Conservation (phyloP, 140 eudicot species). For the Senecio squalidus region DNA sequence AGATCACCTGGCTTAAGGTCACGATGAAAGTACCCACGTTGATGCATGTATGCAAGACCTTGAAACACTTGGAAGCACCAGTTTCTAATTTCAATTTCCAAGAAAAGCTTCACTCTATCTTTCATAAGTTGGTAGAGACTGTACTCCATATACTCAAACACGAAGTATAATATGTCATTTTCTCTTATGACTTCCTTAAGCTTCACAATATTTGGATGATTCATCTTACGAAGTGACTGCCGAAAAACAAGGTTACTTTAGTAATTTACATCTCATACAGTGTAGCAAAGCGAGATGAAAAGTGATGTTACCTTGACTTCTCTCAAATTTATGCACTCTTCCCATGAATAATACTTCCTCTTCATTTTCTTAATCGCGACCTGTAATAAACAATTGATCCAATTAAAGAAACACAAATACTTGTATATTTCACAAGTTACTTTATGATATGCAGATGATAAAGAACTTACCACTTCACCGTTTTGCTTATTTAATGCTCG, state of each 20-base stretch:
- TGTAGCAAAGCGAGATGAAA: neutral
- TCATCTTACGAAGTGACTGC: slow-evolving; percentile 96
- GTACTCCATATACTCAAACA: slow-evolving; percentile 98
- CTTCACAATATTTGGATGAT: slow-evolving; percentile 93
- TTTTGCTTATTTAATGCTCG: slow-evolving; percentile 81
- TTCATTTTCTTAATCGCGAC: slow-evolving; percentile 97
- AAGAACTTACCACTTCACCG: slow-evolving; percentile 79
- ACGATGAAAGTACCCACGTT: slow-evolving; percentile 94
- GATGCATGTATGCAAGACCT: slow-evolving; percentile 96
- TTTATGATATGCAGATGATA: neutral
- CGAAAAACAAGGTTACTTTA: slow-evolving; percentile 14
- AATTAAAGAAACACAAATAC: neutral
- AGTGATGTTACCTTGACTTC: slow-evolving; percentile 80
- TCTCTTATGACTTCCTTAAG: slow-evolving; percentile 97
- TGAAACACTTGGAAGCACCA: slow-evolving; percentile 99
- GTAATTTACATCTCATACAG: neutral
- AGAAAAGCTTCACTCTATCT: slow-evolving; percentile 65
- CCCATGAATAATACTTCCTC: slow-evolving; percentile 97
- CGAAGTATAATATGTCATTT: slow-evolving; percentile 87
- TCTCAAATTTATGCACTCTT: slow-evolving; percentile 94
- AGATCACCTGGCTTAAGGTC: slow-evolving; percentile 94
- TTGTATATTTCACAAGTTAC: neutral
- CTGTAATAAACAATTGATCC: slow-evolving; percentile 30
- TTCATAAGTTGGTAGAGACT: slow-evolving; percentile 95
- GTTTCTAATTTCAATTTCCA: slow-evolving; percentile 77